These are phyloP conservation scores for Mycena belliarum DNA, from an alignment of 768 basidiomycete species.

Conservation along the genomic window DNA sequence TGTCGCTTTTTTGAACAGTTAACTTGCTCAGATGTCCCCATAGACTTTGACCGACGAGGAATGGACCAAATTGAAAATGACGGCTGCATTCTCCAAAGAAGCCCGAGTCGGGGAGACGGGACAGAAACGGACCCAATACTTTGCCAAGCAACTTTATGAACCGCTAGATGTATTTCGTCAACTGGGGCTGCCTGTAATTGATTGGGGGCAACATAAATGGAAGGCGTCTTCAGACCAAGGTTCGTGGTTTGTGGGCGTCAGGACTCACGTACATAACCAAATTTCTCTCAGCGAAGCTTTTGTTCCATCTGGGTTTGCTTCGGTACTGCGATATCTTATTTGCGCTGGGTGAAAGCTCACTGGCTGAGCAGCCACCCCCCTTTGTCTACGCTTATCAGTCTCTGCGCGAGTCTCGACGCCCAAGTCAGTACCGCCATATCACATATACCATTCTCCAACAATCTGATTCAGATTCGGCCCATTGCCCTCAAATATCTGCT, in stretches of 20 bases:
- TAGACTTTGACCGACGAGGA: conserved; percentile 43
- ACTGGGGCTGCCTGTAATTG: conserved; percentile 78
- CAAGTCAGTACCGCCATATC: conserved; percentile 25
- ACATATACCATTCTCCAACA: not conserved
- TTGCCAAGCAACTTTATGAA: conserved; percentile 82
- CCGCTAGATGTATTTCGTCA: conserved; percentile 71
- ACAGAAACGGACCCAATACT: conserved; percentile 49
- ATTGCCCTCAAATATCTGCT: conserved; percentile 81
- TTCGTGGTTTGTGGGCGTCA: too few relatives aligned
- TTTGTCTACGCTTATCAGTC: conserved; percentile 59
- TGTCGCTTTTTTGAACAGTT: not conserved
- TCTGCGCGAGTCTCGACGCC: conserved; percentile 62
- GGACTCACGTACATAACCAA: conserved; percentile 1
- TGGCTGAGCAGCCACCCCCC: conserved; percentile 48
- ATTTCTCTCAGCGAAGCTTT: conserved; percentile 64
- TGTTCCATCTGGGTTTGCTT: conserved; percentile 70
- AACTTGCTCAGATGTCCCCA: not conserved
- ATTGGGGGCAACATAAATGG: conserved; percentile 91
- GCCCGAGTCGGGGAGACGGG: conserved; percentile 21
- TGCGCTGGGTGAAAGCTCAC: not conserved
- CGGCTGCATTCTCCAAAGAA: conserved; percentile 77
- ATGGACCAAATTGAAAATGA: conserved; percentile 56
- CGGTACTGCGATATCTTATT: conserved; percentile 26
- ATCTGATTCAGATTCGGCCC: conserved; percentile 38
- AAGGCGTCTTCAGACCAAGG: conserved; percentile 84